phyloP scores from a whole-genome alignment of 441 rosid genomes.

The Gossypium lobatum region DNA sequence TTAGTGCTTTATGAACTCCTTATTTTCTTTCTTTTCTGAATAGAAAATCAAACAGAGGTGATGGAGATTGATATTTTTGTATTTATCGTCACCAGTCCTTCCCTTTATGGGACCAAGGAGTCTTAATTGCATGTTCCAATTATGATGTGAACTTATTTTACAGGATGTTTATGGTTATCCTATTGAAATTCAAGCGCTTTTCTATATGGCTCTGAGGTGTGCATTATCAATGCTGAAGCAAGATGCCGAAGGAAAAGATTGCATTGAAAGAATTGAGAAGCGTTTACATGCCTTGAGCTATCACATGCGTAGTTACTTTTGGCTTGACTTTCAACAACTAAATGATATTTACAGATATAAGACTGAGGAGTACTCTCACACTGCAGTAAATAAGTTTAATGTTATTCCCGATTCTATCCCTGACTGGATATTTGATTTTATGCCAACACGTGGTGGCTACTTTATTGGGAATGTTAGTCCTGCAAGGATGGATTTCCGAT shows the following conservation, averaged over 20 bases:
- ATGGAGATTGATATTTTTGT: neutral
- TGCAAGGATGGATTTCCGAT: slow-evolving; percentile 7
- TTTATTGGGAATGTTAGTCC: slow-evolving; percentile 3
- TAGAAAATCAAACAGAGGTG: neutral
- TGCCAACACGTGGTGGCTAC: neutral
- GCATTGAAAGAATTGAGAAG: neutral
- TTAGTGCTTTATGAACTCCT: neutral
- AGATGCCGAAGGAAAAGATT: neutral
- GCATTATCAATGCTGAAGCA: neutral
- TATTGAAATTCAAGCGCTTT: slow-evolving; percentile 2
- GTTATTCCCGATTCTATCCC: slow-evolving; percentile 5
- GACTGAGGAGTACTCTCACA: slow-evolving; percentile 3
- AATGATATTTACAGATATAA: slow-evolving; percentile 7
- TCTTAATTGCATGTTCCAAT: neutral
- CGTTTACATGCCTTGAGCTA: slow-evolving; percentile 2
- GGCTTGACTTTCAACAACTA: slow-evolving; percentile 1
- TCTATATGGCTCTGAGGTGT: slow-evolving; percentile 1
- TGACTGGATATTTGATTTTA: neutral
- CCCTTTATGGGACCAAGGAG: neutral
- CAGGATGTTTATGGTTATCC: slow-evolving; percentile 9
- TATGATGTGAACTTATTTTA: neutral
- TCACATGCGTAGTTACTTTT: neutral
- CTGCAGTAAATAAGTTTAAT: neutral
- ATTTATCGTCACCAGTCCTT: neutral
- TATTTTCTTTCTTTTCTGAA: neutral